Percentiles rank a stretch among this genome's conserved stretches.
phyloP scores from a whole-genome alignment of 2,329 filamentous ascomycete species.

The Xylariaceae sp. region DNA sequence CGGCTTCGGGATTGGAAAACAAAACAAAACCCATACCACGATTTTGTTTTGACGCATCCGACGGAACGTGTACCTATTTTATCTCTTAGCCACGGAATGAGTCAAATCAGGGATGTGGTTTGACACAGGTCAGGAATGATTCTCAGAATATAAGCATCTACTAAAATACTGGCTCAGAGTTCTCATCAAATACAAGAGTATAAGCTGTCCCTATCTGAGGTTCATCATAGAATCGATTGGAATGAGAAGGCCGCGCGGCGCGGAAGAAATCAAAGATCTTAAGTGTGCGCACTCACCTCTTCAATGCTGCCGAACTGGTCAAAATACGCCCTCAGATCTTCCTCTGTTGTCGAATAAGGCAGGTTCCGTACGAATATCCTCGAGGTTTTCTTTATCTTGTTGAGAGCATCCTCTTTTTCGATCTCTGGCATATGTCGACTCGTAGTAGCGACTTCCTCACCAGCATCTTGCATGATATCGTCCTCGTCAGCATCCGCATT shows the following conservation, averaged over 20 bases:
- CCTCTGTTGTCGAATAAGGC: conserved; percentile 72
- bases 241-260: conserved; percentile 16
- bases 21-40: conserved; percentile 91
- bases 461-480: background rate
- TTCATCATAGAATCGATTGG: conserved; percentile 72
- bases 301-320: conserved; percentile 68
- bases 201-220: conserved; percentile 99
- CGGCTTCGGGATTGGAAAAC: conserved; percentile 67
- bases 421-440: conserved; percentile 23
- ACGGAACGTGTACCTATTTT: conserved; percentile 76
- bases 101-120: conserved; percentile 28
- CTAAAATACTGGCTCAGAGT: conserved; percentile 96
- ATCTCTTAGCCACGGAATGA: conserved; percentile 37
- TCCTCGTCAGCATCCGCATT: conserved; percentile 7
- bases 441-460: conserved; percentile 11
- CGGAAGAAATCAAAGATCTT: conserved; percentile 21
- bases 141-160: conserved; percentile 97
- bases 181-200: conserved; percentile 88
- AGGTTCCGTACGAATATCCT: conserved; percentile 88
- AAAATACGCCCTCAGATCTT: conserved; percentile 72
- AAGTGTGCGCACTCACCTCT: conserved; percentile 66
- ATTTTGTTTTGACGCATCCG: conserved; percentile 65
- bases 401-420: conserved; percentile 39
- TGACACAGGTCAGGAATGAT: conserved; percentile 31
- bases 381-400: conserved; percentile 65